Evolutionary conservation across 2,329 filamentous ascomycete genomes (phyloP), one percentile per base, ranked within the genome.

Genomic region (Colletotrichum chlorophyti): DNA sequence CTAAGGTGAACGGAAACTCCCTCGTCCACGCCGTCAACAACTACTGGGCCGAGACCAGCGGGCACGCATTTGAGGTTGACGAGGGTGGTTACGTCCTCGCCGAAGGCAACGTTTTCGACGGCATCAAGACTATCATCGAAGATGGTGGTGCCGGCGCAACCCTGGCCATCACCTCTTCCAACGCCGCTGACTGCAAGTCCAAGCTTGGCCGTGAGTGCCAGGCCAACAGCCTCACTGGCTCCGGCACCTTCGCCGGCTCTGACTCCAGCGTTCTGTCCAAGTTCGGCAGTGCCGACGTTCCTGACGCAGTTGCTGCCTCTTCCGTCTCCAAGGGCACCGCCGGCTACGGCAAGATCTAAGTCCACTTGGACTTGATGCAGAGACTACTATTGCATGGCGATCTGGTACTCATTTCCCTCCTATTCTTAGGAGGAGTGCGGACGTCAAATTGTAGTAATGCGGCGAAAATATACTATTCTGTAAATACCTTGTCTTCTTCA

Each of bases 11-110:
- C 31, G 81, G 82, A 70, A 83, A 83, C 53, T 77, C 84, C 45
- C 73, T 77, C 19, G 70, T 87, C 53, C 84, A 87, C 71, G 83
- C 81, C 45, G 80, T 85, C 68, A 86, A 86, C 79, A 87, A 86
- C 77, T 84, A 81, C 78, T 86, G 78, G 74, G 76, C 83, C 68
- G 75, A 79, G 66, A 81, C 79, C 69, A 68, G 71, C 17, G 80
- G 79, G 40, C 84, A 87, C 71, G 80, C 82, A 15, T 86, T 86
- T 67, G 84, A 84, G 71, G 70, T 79, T 51, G 74, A 73, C 53
- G 46, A 67, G 6, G 76, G 76, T 45, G 73, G 64, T 47, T 74
- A 73, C 63, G 77, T 83, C 43, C 73, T 62, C n/a, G 80, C 79
- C 2, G 83, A 86, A 72, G 83, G 83, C 29, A 85, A 83, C 65